Evolutionary conservation across 768 basidiomycete genomes (phyloP).

Genomic region (Boletus rubroflammeus): DNA sequence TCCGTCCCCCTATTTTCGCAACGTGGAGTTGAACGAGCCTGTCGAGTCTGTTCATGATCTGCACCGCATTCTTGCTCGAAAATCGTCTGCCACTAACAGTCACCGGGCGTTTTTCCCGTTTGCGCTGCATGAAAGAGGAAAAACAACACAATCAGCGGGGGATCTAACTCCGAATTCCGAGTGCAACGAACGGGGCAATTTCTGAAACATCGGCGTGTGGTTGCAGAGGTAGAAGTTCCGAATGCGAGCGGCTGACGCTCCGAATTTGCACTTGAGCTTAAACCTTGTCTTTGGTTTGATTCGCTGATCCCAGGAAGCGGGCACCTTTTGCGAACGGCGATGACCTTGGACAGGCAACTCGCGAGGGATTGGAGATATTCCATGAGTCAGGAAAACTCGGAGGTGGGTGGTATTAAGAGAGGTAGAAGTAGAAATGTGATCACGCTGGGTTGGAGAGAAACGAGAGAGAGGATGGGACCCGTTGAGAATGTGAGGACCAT

Average conservation of each 20-base stretch:
- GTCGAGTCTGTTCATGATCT: conserved; percentile 20
- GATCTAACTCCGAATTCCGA: neutral
- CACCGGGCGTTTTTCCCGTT: conserved; percentile 14
- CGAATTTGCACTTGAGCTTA: conserved; percentile 4
- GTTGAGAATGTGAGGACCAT: conserved; percentile 10
- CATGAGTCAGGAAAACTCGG: conserved; percentile 5
- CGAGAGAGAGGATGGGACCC: neutral
- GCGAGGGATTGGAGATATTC: conserved; percentile 23
- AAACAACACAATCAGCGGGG: neutral
- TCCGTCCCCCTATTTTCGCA: conserved; percentile 8
- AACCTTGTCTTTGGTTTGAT: conserved; percentile 18
- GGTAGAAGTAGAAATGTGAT: neutral
- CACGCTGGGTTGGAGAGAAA: neutral
- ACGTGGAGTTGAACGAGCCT: conserved; percentile 22
- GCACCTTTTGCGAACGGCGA: conserved; percentile 18
- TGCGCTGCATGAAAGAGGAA: conserved; percentile 9
- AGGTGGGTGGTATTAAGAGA: neutral
- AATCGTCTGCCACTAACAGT: neutral
- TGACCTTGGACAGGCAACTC: conserved; percentile 16
- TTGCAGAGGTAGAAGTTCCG: conserved; percentile 6
- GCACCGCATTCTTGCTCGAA: conserved; percentile 10
- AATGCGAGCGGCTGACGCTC: conserved; percentile 6
- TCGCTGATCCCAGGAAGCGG: conserved; percentile 5
- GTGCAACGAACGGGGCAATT: conserved; percentile 10
- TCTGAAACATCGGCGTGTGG: conserved; percentile 9